Conservation (phyloP, 768 basidiomycete species). For the Auricularia cornea region DNA sequence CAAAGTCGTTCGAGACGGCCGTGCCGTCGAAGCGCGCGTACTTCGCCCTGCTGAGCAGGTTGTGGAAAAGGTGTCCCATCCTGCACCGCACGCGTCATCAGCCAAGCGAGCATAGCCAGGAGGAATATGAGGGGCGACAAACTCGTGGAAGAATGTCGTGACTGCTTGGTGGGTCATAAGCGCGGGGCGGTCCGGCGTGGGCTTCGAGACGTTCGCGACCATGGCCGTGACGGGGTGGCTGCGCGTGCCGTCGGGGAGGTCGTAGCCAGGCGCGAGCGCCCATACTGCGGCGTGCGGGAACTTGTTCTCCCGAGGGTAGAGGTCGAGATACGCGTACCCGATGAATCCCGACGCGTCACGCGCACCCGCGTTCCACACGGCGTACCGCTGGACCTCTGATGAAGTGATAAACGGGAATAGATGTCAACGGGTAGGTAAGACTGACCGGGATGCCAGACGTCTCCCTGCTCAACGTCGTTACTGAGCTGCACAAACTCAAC, state of each 20-base stretch:
- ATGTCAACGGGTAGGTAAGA: too few relatives aligned
- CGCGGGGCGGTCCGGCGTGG: conserved; percentile 73
- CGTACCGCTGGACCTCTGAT: conserved; percentile 67
- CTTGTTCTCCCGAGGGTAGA: conserved; percentile 75
- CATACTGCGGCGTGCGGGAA: conserved; percentile 87
- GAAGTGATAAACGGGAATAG: too few relatives aligned
- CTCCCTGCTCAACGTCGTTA: conserved; percentile 36
- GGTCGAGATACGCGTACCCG: conserved; percentile 81
- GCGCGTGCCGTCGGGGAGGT: conserved; percentile 40
- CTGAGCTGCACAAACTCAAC: conserved; percentile 44
- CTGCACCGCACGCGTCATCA: conserved; percentile 23
- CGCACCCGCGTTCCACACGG: conserved; percentile 77
- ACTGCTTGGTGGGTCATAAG: conserved; percentile 81
- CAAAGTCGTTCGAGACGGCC: conserved; percentile 67
- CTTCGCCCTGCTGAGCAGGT: conserved; percentile 56
- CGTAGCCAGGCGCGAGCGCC: conserved; percentile 62
- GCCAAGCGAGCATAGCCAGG: neutral
- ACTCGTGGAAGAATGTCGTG: conserved; percentile 85
- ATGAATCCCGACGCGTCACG: conserved; percentile 64
- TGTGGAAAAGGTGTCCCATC: conserved; percentile 55
- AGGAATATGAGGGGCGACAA: neutral
- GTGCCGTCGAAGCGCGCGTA: conserved; percentile 83
- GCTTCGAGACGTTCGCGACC: conserved; percentile 88
- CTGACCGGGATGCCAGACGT: conserved; percentile 80
- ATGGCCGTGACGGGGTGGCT: conserved; percentile 71